Base-by-base conservation (phyloP, 2,329 filamentous ascomycete genomes). In the Plenodomus biglobosus region DNA sequence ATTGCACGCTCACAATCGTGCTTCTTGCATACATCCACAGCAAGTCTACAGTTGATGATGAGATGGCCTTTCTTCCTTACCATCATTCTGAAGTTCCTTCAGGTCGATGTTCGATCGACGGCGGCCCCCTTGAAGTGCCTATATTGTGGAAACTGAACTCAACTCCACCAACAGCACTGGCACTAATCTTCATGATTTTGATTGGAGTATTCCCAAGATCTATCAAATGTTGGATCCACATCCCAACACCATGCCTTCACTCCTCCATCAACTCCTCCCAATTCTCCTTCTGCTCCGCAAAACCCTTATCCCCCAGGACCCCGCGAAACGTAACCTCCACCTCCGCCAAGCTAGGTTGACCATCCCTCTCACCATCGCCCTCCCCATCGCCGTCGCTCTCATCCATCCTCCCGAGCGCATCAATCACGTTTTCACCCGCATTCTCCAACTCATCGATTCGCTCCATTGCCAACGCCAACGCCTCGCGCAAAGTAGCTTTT, bases 361-460 rank as follows among this genome's bases (percentile, higher is more conserved):
- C 41, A 10, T 46, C 38, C n/a, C 32, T 36, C 19, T 32, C 27
- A 3, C 27, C 7, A 27, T 39, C 16, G 11, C 47, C 38, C 24
- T 45, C 41, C 22, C 50, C 39, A 1, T 44, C 48, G 3, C 30
- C 42, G 10, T 35, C 44, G 20, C 46, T 47, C 5, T 51, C 52
- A 20, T 46, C 20, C 19, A 38, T 35, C 22, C 24, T 35, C 11
- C 56, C 49, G 2, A 59, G 34, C 5, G 47, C 51, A 34, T 54
- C 48, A 2, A 62, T 44, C 13, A 62, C 13, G 1, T 22, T 44
- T 22, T 46, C 47, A 2, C 53, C 53, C 11, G 20, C 55, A 1
- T 2, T 21, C 42, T 59, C 58, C n/a, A 62, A 38, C 35, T 62
- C 54, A 17, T 52, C 51, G 18, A 61, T 54, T 2, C 54, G 45